Conservation (phyloP, 257 asterid genomes). For the Mitragyna speciosa region DNA sequence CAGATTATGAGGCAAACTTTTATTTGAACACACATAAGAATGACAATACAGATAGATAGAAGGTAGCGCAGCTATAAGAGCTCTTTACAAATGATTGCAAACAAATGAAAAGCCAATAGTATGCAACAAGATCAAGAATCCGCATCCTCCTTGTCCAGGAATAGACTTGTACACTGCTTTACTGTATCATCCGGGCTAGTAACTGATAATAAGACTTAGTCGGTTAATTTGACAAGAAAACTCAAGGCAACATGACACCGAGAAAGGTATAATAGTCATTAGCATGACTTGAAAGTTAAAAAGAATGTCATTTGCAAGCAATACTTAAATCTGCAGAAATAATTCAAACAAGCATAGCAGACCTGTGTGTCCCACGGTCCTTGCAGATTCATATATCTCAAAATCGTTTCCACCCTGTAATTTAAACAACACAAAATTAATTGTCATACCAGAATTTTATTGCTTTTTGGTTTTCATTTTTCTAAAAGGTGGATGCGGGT, state of each 20-base stretch:
- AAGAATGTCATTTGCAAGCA: background rate
- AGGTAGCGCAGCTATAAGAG: background rate
- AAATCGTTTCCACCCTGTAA: conserved; percentile 89
- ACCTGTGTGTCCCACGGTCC: conserved; percentile 96
- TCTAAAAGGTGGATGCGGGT: background rate
- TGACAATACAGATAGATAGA: conserved; percentile 3
- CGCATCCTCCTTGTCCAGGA: conserved; percentile 51
- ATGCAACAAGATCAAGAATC: conserved; percentile 20
- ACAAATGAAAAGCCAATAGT: background rate
- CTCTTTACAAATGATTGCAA: conserved; percentile 2
- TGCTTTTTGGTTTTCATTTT: background rate
- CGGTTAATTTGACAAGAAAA: background rate
- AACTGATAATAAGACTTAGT: conserved; percentile 41
- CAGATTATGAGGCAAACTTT: background rate
- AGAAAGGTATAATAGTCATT: background rate
- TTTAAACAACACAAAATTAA: background rate
- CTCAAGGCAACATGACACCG: background rate
- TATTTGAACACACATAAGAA: background rate
- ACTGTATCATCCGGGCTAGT: conserved; percentile 79
- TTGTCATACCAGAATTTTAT: background rate
- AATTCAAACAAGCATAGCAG: background rate
- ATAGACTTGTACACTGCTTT: conserved; percentile 59
- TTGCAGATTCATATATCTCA: conserved; percentile 85
- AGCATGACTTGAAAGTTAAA: background rate
- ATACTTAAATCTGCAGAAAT: background rate